Conservation (phyloP, 495 filamentous ascomycete genomes). For the Aspergillus diversus region DNA sequence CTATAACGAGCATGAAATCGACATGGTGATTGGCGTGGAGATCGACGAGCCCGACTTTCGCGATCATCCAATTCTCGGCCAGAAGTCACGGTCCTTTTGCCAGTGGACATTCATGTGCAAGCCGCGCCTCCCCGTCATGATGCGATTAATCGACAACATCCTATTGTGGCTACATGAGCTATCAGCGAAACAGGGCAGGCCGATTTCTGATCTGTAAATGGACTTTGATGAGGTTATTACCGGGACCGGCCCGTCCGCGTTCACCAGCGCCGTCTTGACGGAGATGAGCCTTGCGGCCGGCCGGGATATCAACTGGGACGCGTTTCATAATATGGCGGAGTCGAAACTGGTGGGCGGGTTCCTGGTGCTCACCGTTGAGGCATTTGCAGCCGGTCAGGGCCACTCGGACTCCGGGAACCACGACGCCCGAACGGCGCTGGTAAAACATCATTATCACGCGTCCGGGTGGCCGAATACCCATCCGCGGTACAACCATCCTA, state of each 20-base stretch:
- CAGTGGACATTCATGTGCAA: too few relatives aligned
- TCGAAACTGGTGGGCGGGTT: constrained; percentile 58
- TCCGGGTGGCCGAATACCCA: constrained; percentile 62
- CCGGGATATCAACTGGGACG: constrained; percentile 51
- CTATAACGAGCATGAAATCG: too few relatives aligned
- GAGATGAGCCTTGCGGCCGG: constrained; percentile 53
- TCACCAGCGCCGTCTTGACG: constrained; percentile 61
- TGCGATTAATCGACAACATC: too few relatives aligned
- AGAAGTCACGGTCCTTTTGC: too few relatives aligned
- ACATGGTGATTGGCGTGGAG: too few relatives aligned
- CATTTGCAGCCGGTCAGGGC: constrained; percentile 66
- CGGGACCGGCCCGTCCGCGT: constrained; percentile 69
- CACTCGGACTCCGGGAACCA: constrained; percentile 69
- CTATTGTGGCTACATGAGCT: constrained; percentile 59
- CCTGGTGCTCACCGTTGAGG: constrained; percentile 64
- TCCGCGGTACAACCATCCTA: constrained; percentile 61
- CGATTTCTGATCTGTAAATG: constrained; percentile 57
- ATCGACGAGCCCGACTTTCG: too few relatives aligned
- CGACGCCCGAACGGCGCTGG: constrained; percentile 56
- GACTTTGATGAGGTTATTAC: constrained; percentile 70
- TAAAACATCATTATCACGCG: constrained; percentile 67
- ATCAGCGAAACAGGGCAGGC: constrained; percentile 53
- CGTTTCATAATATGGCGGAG: constrained; percentile 61
- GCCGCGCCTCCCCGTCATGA: too few relatives aligned
- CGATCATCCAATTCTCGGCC: too few relatives aligned